phyloP scores from a whole-genome alignment of 306 rosid species.

The Sicyos edulis region DNA sequence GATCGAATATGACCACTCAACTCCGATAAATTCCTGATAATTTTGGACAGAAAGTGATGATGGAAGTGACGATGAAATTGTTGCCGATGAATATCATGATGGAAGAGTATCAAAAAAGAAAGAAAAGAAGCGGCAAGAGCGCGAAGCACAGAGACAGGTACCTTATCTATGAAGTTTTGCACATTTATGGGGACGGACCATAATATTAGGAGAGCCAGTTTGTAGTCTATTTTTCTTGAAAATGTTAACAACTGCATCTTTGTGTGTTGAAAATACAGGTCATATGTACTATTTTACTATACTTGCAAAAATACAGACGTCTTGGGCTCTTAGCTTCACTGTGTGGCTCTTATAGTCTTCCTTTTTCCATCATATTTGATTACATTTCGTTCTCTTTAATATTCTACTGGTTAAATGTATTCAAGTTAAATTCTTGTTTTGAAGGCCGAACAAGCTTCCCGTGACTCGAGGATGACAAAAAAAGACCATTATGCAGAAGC shows the following conservation, averaged over 20 bases:
- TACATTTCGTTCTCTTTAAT: slow-evolving; percentile 15
- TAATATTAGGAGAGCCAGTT: not conserved
- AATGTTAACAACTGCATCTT: not conserved
- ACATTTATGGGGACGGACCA: not conserved
- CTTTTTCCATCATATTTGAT: not conserved
- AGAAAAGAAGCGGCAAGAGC: slow-evolving; percentile 81
- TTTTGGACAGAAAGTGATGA: slow-evolving; percentile 47
- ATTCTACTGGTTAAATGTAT: slow-evolving; percentile 14
- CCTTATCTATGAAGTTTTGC: slow-evolving; percentile 12
- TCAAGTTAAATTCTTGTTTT: slow-evolving; percentile 16
- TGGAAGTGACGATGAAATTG: slow-evolving; percentile 71
- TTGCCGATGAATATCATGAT: slow-evolving; percentile 44
- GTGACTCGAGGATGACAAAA: slow-evolving; percentile 62
- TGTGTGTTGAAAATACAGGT: not conserved
- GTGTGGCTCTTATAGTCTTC: slow-evolving; percentile 4
- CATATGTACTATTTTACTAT: not conserved
- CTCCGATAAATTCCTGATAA: not conserved
- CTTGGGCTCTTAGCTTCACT: not conserved
- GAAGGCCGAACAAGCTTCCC: slow-evolving; percentile 88
- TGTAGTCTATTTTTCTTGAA: not conserved
- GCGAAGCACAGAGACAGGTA: slow-evolving; percentile 86
- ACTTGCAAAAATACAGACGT: not conserved
- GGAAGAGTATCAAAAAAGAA: slow-evolving; percentile 57
- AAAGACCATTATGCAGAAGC: slow-evolving; percentile 76
- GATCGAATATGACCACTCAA: not conserved